Conservation (phyloP, 257 asterid species). For the Primulina huaijiensis region DNA sequence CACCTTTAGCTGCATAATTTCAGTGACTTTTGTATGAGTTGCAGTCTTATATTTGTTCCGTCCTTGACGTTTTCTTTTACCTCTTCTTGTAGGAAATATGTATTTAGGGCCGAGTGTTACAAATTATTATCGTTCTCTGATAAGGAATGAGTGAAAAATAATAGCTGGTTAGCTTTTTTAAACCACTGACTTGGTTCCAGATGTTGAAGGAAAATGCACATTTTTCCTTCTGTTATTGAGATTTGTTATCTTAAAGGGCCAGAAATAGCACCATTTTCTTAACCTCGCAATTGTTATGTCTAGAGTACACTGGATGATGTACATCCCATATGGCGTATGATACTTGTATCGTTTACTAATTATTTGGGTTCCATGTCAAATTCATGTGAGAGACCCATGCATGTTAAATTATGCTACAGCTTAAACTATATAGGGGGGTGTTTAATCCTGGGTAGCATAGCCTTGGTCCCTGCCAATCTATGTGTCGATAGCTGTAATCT, state of each 20-base stretch:
- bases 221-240: background rate
- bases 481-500: background rate
- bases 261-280: too few species aligned
- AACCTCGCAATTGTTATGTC: background rate
- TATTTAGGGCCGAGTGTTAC: background rate
- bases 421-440: too few species aligned
- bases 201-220: background rate
- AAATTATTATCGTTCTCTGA: background rate
- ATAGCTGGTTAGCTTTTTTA: background rate
- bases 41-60: conserved; percentile 2
- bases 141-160: conserved; percentile 5
- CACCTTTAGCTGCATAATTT: conserved; percentile 4
- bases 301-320: background rate
- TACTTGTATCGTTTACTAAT: background rate
- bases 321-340: background rate
- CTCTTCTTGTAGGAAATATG: conserved; percentile 2
- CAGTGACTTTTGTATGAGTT: conserved; percentile 3
- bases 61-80: conserved; percentile 11
- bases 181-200: background rate
- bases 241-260: background rate
- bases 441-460: background rate
- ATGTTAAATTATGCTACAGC: background rate
- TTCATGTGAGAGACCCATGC: background rate
- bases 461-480: background rate
- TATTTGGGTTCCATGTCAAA: background rate